Evolutionary conservation across 208 protist genomes (phyloP).

Genomic region (Trichomonas tenax): DNA sequence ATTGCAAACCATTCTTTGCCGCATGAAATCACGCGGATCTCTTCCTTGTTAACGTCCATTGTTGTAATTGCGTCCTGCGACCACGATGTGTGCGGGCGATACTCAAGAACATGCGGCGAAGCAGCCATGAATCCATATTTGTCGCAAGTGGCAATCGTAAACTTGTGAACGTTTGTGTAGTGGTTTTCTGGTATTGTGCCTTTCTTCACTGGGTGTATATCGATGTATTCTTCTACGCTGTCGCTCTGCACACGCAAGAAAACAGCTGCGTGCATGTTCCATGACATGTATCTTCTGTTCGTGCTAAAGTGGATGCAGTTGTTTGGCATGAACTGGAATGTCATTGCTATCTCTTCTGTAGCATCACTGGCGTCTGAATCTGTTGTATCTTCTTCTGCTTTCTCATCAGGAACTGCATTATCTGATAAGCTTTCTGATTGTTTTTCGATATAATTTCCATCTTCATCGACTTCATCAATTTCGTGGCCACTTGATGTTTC

Average conservation of each 20-base stretch:
- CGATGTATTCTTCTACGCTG: not conserved
- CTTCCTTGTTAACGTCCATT: not conserved
- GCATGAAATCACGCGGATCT: not conserved
- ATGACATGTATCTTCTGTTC: not conserved
- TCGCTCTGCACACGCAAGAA: not conserved
- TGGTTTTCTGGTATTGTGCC: not conserved
- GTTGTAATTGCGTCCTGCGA: not conserved
- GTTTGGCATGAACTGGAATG: not conserved
- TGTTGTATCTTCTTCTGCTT: not conserved
- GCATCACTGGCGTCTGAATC: not conserved
- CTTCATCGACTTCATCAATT: not conserved
- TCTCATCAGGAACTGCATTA: not conserved
- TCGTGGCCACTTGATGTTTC: not conserved
- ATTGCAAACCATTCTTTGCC: constrained; percentile 14
- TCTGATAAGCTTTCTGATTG: not conserved
- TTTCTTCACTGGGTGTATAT: not conserved
- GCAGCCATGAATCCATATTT: not conserved
- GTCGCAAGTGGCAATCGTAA: not conserved
- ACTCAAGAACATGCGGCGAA: not conserved
- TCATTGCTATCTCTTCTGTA: no score
- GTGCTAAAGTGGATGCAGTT: not conserved
- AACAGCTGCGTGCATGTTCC: not conserved
- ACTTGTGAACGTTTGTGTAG: not conserved
- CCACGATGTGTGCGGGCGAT: not conserved
- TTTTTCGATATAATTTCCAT: not conserved